Evolutionary conservation across 305 asterid genomes (phyloP).

Genomic region (Striga hermonthica): DNA sequence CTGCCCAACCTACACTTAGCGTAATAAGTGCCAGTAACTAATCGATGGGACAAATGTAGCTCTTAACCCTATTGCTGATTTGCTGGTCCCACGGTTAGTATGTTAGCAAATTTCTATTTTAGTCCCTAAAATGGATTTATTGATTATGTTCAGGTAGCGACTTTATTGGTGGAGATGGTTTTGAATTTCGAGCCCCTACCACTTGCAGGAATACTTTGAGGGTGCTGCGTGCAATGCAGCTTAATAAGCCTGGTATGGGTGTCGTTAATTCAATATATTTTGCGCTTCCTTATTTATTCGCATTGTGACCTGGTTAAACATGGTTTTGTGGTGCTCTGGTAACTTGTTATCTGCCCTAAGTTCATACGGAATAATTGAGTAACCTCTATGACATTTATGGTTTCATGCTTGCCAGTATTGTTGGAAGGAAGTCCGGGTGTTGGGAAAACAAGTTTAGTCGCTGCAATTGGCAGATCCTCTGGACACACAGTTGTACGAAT

Average conservation of each 20-base stretch:
- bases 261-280: slow-evolving; percentile 14
- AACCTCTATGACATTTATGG: slow-evolving; percentile 36
- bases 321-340: not conserved
- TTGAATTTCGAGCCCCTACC: slow-evolving; percentile 88
- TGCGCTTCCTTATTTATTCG: not conserved
- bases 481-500: slow-evolving; percentile 95
- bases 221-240: slow-evolving; percentile 99
- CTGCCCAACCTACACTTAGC: no score
- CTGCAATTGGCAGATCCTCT: slow-evolving; percentile 85
- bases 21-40: no score
- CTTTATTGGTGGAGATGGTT: slow-evolving; percentile 46
- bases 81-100: not conserved
- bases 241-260: slow-evolving; percentile 80
- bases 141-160: slow-evolving; percentile 52
- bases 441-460: slow-evolving; percentile 94
- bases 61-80: not conserved
- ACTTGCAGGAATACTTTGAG: slow-evolving; percentile 82
- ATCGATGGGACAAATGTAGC: no score
- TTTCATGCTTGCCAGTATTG: slow-evolving; percentile 54
- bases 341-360: slow-evolving; percentile 4
- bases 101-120: slow-evolving; percentile 15
- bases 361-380: slow-evolving; percentile 4
- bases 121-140: slow-evolving; percentile 23
- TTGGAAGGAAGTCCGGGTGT: slow-evolving; percentile 99
- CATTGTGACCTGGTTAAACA: not conserved